Evolutionary conservation across 352 stramenopile genomes (phyloP), one percentile per base, ranked within the genome.

Genomic region (Globisporangium nagaii): DNA sequence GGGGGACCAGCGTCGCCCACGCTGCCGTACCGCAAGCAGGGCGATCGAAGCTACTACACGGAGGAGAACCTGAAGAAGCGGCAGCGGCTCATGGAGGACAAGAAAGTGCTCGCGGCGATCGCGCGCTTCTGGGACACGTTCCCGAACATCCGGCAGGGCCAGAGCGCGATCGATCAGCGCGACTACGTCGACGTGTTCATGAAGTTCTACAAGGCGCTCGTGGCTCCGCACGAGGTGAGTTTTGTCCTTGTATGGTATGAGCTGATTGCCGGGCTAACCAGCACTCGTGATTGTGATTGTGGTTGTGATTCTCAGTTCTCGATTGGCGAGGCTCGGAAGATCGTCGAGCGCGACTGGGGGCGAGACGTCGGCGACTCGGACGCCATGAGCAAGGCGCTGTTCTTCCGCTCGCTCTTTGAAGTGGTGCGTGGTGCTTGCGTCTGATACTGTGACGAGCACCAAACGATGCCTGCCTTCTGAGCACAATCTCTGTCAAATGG

Each of bases 151-250:
- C 76, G 81, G 41, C 55, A 68, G 31, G 81, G 81, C 6, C 54
- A 62, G 1, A 63, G 67, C 4, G 58, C 50, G 20, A 79, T 92
- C 53, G 54, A 73, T 7, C 45, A 73, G 31, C 62, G 60, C 8
- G 79, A 92, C 52, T 92, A 90, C 52, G 53, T 86, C 4, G 76
- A 90, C 44, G 79, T 92, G 24, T 90, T 92, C 56, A 73, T 88
- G 50, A 92, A 92, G 54, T 79, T 89, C 27, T 92, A 80, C 70
- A 92, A 92, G 63, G 81, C 81, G 5, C 58, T 92, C 24, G 81
- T 90, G 20, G 32, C 75, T 4, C 81, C 81, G 0, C 80, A 70
- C 20, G 81, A 84, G 54, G 66, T 74, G 20, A 40, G 34, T 28
- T 31, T 46, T 7, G 15, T 5, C 9, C 37, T 20, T 31, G 12